These are phyloP conservation scores for Mucor sp. DNA, from an alignment of 371 early-diverging fungal genomes.

Conservation along the genomic window DNA sequence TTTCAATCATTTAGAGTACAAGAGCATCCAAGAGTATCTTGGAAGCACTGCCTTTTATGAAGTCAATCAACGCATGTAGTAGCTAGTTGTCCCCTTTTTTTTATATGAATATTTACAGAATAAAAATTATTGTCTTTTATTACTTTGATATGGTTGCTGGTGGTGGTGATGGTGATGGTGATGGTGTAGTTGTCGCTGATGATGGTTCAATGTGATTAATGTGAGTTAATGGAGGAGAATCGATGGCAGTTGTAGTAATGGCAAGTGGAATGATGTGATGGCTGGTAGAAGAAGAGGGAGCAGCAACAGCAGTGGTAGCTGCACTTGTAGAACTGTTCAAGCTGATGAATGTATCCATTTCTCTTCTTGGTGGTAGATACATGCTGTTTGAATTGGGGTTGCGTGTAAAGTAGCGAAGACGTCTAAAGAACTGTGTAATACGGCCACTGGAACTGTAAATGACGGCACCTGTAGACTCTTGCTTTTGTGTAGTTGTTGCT, in stretches of 20 bases:
- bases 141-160: neutral
- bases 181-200: no score
- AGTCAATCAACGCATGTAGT: constrained; percentile 14
- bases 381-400: neutral
- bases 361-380: constrained; percentile 5
- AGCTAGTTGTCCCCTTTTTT: neutral
- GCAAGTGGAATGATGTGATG: constrained; percentile 11
- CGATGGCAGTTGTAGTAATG: neutral
- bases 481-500: neutral
- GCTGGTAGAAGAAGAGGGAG: neutral
- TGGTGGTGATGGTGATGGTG: no score
- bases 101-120: neutral
- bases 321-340: constrained; percentile 15
- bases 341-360: constrained; percentile 21
- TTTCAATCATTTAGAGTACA: constrained; percentile 44
- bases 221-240: neutral
- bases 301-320: neutral
- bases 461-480: neutral
- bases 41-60: constrained; percentile 51
- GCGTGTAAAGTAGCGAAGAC: neutral
- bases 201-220: neutral
- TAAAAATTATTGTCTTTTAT: neutral
- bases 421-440: neutral
- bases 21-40: constrained; percentile 57
- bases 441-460: neutral